A percentile compares a stretch with the other conserved stretches of the same genome.
phyloP scores from a whole-genome alignment of 306 rosid species.

The Elaeagnus macrophylla region DNA sequence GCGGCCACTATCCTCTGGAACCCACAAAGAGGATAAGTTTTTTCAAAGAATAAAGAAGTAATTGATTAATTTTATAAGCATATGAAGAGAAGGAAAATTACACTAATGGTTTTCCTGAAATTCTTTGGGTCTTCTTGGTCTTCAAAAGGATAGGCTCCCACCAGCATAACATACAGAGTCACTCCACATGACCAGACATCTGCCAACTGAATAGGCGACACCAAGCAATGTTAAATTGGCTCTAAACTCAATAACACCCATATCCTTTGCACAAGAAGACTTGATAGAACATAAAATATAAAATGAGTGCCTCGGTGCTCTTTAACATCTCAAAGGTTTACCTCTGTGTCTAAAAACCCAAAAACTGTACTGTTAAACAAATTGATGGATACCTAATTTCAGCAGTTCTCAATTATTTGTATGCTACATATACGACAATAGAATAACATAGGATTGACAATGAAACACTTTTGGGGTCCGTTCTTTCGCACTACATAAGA shows the following conservation, averaged over 20 bases:
- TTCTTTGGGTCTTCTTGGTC: constrained; percentile 77
- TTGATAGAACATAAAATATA: not conserved
- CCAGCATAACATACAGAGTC: constrained; percentile 85
- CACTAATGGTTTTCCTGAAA: constrained; percentile 82
- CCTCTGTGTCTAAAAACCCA: too few relatives aligned
- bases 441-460: too few relatives aligned
- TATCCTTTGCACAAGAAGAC: not conserved
- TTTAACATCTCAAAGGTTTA: too few relatives aligned
- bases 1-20: constrained; percentile 73
- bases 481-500: too few relatives aligned
- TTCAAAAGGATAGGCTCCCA: constrained; percentile 88
- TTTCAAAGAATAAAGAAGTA: not conserved
- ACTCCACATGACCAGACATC: constrained; percentile 95
- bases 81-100: constrained; percentile 14
- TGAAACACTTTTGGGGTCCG: too few relatives aligned
- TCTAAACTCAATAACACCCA: not conserved
- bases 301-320: not conserved
- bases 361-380: too few relatives aligned
- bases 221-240: constrained; percentile 6
- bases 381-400: too few relatives aligned
- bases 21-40: not conserved
- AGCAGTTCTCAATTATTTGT: too few relatives aligned
- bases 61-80: constrained; percentile 3
- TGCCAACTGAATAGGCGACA: constrained; percentile 48
- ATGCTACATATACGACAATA: too few relatives aligned